phyloP scores from a whole-genome alignment of 1,139 yeast genomes.

The Debaryomyces subglobosus region DNA sequence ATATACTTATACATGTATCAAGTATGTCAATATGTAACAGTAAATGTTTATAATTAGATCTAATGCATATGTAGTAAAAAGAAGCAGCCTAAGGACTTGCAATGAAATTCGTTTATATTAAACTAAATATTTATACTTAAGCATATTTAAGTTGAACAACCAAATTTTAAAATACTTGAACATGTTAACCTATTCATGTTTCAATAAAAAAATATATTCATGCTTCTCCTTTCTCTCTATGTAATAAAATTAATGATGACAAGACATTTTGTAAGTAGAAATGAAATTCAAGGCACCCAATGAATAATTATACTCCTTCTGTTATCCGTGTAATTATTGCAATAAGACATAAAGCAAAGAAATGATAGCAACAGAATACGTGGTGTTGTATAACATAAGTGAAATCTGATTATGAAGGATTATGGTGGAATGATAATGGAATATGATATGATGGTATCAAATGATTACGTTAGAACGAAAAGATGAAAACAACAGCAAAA shows the following conservation, averaged over 20 bases:
- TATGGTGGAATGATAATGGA: conserved; percentile 1
- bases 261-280: conserved; percentile 9
- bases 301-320: conserved; percentile 5
- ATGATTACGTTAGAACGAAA: conserved; percentile 5
- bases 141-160: neutral
- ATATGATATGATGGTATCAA: conserved; percentile 3
- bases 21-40: neutral
- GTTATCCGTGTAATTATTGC: conserved; percentile 4
- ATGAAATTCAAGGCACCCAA: conserved; percentile 5
- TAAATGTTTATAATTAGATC: neutral
- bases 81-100: neutral
- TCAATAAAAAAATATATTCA: conserved; percentile 3
- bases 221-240: conserved; percentile 8
- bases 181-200: conserved; percentile 1
- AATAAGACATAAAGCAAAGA: neutral
- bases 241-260: conserved; percentile 6
- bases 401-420: neutral
- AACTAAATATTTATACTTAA: conserved; percentile 1
- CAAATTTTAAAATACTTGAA: conserved; percentile 1
- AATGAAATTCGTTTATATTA: conserved; percentile 1
- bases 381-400: neutral
- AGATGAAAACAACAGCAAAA: conserved; percentile 4
- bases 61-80: neutral
- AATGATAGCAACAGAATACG: neutral
- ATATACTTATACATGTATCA: neutral